Evolutionary conservation across 345 rosid species (phyloP), one percentile per base, ranked within the genome.

Genomic region (Hibiscus tridactylites): DNA sequence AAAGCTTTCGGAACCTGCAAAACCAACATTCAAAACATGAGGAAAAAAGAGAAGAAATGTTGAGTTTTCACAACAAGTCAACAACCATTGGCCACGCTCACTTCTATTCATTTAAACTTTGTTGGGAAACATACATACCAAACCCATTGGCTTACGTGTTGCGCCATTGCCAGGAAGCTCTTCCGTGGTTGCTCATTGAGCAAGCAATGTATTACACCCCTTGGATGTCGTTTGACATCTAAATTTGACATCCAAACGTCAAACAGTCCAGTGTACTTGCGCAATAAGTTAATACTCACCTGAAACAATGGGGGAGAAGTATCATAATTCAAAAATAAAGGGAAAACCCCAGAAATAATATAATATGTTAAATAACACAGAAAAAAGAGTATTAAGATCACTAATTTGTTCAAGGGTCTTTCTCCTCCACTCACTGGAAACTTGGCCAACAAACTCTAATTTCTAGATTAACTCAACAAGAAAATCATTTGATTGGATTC

Each of bases 121-220:
- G 21, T 19, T 29, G 10, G 57, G 19, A 68, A 74, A 49, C 63
- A 75, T 2, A 31, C 85, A 39, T 86, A 91, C 98, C 95, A 90
- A 77, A 91, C 81, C 98, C 98, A 91, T 35, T 87, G 93, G 87
- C 96, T 90, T 5, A 74, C 80, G 81, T 88, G 93, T 59, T 85
- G 84, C 12, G 91, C 82, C 97, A 90, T 88, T 47, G 97, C 98
- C 60, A 37, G 67, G 69, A 79, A 84, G 87, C 88, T 91, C 84
- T 81, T 90, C 63, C 29, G 12, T 15, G 95, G 90, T 31, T 84
- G 81, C 80, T 83, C 79, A 33, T 82, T 90, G 53, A 81, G 76
- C 71, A 84, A 54, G 71, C 85, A 85, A 52, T 61, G 71, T 65
- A 71, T 65, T 31, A 63, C 71, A 2, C 77, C 77, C 6, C 73